These are phyloP conservation scores for Blastobotrys ciferrii DNA, from an alignment of 1,139 yeast genomes.

Conservation along the genomic window DNA sequence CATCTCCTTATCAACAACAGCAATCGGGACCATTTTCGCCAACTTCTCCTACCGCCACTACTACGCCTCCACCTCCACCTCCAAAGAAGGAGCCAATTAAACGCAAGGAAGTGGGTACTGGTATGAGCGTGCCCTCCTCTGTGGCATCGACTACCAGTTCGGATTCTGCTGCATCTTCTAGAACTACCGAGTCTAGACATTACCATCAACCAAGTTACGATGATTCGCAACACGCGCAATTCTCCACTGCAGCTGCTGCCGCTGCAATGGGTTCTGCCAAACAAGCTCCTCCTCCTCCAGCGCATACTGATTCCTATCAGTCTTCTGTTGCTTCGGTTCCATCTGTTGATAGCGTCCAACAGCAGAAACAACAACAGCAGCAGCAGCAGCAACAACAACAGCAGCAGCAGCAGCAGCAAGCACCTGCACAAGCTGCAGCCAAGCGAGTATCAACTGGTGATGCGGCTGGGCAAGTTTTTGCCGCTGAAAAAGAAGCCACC, in stretches of 20 bases:
- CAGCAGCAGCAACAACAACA: slow-evolving; percentile 14
- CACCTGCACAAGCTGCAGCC: slow-evolving; percentile 17
- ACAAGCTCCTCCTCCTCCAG: slow-evolving; percentile 18
- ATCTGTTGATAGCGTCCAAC: no score
- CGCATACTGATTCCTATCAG: slow-evolving; percentile 19
- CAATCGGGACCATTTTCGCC: slow-evolving; percentile 13
- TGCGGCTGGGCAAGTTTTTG: slow-evolving; percentile 1
- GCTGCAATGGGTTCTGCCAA: slow-evolving; percentile 15
- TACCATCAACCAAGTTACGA: slow-evolving; percentile 6
- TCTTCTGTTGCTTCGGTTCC: slow-evolving; percentile 1
- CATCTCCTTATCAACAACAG: slow-evolving; percentile 17
- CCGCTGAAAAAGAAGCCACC: not conserved
- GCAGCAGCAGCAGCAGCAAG: slow-evolving; percentile 25
- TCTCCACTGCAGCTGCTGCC: slow-evolving; percentile 25
- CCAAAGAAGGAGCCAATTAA: slow-evolving; percentile 33
- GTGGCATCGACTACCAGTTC: not conserved
- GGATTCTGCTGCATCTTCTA: no score
- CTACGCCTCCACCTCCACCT: slow-evolving; percentile 24
- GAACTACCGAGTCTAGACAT: no score
- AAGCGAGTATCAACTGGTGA: not conserved
- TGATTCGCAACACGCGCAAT: slow-evolving; percentile 16
- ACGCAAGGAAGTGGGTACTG: slow-evolving; percentile 36
- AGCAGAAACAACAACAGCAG: slow-evolving; percentile 13
- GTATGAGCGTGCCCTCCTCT: slow-evolving; percentile 14
- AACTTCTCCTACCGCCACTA: slow-evolving; percentile 9